Percentiles rank a stretch among this genome's conserved stretches.
Conservation (phyloP, 192 early-diverging fungal species). For the Coemansia guatemalensis region DNA sequence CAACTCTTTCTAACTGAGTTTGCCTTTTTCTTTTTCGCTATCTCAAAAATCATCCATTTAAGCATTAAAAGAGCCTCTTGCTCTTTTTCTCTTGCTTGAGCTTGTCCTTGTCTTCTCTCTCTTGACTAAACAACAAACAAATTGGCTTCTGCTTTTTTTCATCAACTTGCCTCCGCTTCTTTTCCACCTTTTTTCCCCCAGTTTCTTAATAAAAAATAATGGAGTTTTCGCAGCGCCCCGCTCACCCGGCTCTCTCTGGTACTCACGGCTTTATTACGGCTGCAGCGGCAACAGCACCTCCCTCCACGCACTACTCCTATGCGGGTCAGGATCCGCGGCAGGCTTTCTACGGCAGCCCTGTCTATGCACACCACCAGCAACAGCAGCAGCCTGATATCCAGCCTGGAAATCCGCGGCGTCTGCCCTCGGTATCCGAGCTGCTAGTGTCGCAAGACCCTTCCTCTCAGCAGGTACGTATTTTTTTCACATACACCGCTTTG, state of each 20-base stretch:
- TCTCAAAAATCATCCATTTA: background rate
- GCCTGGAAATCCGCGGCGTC: constrained; percentile 20
- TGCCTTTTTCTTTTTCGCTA: background rate
- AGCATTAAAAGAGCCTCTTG: background rate
- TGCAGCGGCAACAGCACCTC: constrained; percentile 11
- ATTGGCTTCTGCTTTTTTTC: background rate
- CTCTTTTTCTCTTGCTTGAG: constrained; percentile 2
- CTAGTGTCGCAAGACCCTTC: constrained; percentile 24
- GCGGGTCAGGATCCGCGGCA: constrained; percentile 17
- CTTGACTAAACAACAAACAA: constrained; percentile 1
- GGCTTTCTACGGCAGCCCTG: constrained; percentile 12
- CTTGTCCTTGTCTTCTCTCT: background rate
- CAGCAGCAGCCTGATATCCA: constrained; percentile 18
- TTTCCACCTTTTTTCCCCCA: background rate
- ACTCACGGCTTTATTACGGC: constrained; percentile 31
- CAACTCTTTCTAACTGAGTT: background rate
- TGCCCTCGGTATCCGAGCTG: constrained; percentile 50
- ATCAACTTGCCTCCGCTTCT: constrained; percentile 4
- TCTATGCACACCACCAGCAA: constrained; percentile 20
- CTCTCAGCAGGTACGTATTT: constrained; percentile 30
- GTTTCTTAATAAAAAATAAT: constrained; percentile 15
- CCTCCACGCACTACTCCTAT: constrained; percentile 34
- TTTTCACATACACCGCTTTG: background rate
- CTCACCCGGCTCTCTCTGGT: constrained; percentile 27
- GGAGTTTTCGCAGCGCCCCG: constrained; percentile 54